phyloP scores from a whole-genome alignment of 805 yeast genomes.

The Saturnispora gosingensis region DNA sequence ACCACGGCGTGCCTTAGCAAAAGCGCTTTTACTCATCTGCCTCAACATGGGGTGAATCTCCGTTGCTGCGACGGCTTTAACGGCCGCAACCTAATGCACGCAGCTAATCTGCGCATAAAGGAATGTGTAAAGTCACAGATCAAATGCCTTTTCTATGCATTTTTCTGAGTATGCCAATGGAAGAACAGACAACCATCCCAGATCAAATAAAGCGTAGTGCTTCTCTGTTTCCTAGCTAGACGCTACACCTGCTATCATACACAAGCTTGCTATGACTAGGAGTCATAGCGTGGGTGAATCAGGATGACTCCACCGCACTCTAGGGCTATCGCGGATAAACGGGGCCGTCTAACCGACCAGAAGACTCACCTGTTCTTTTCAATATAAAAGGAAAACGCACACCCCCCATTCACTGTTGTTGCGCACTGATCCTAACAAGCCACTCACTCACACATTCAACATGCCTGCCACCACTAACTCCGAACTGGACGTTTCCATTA shows the following conservation, averaged over 20 bases:
- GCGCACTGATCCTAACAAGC: background rate
- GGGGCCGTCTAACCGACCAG: background rate
- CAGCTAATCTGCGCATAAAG: background rate
- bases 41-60: background rate
- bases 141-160: too few species aligned
- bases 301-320: background rate
- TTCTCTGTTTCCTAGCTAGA: too few species aligned
- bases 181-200: too few species aligned
- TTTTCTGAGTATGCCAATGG: too few species aligned
- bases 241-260: too few species aligned
- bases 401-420: background rate
- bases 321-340: background rate
- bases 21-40: background rate
- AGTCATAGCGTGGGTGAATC: background rate
- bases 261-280: background rate
- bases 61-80: background rate
- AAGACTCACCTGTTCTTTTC: background rate
- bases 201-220: too few species aligned
- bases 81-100: background rate
- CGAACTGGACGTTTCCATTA: background rate
- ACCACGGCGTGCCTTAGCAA: background rate
- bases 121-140: too few species aligned
- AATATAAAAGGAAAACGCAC: background rate
- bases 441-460: background rate
- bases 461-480: background rate